These are phyloP conservation scores for Lactifluus rugatus DNA, from an alignment of 768 basidiomycete genomes.

Conservation along the genomic window DNA sequence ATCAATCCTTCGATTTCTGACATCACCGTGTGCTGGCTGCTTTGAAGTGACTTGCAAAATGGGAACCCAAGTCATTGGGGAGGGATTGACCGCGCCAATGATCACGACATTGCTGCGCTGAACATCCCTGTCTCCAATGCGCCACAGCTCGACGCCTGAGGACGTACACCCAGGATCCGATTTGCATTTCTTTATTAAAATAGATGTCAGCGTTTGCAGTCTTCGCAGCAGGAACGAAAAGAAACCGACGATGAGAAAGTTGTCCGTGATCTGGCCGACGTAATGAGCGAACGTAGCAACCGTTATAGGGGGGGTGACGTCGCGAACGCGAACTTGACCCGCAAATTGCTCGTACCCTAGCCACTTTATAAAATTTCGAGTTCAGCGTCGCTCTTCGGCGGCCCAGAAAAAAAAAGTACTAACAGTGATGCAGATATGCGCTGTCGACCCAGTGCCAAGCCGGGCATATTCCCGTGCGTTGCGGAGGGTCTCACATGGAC, in stretches of 20 bases:
- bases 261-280: background rate
- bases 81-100: background rate
- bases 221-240: background rate
- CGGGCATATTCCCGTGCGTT: background rate
- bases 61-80: background rate
- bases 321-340: background rate
- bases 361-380: background rate
- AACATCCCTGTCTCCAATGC: background rate
- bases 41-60: background rate
- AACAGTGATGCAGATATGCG: constrained; percentile 1
- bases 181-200: background rate
- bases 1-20: background rate
- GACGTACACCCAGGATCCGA: background rate
- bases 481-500: background rate
- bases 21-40: background rate
- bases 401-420: background rate
- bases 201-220: background rate
- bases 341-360: constrained; percentile 5
- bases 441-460: background rate
- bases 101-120: background rate
- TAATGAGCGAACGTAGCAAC: background rate
- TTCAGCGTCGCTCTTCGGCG: background rate
- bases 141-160: background rate
- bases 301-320: constrained; percentile 6
- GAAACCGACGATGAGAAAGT: background rate